Percentiles rank a stretch among this genome's conserved stretches.
phyloP scores from a whole-genome alignment of 352 stramenopile genomes.

The Phytophthora citricola region DNA sequence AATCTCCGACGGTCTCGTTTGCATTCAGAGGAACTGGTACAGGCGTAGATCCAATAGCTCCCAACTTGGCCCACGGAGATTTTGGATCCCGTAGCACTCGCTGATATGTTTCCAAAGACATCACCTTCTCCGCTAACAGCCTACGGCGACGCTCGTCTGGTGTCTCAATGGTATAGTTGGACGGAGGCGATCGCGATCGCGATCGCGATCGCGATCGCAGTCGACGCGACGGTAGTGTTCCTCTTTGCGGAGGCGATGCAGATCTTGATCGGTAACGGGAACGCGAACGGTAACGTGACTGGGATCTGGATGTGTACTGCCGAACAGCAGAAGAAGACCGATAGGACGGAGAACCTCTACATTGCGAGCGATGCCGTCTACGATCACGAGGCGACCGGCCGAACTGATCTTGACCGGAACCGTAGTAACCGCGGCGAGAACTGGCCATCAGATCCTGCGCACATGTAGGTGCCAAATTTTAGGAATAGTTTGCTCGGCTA shows the following conservation, averaged over 20 bases:
- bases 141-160: constrained; percentile 10
- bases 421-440: too few species aligned
- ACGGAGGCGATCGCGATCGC: constrained; percentile 21
- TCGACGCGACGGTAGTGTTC: constrained; percentile 13
- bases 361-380: neutral
- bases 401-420: too few species aligned
- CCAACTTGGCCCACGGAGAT: constrained; percentile 16
- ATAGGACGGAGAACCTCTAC: constrained; percentile 9
- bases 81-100: constrained; percentile 8
- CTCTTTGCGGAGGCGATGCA: constrained; percentile 11
- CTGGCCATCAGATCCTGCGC: neutral
- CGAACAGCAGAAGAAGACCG: constrained; percentile 5
- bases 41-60: neutral
- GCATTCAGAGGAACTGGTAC: constrained; percentile 25
- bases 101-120: constrained; percentile 23
- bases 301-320: constrained; percentile 1
- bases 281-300: constrained; percentile 17
- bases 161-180: constrained; percentile 12
- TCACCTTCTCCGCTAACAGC: constrained; percentile 26
- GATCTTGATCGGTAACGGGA: constrained; percentile 18
- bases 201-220: constrained; percentile 21
- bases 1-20: constrained; percentile 19
- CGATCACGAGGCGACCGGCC: neutral
- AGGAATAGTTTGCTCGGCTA: too few species aligned
- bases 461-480: too few species aligned